Percentiles rank a stretch among this genome's conserved stretches.
Conservation (phyloP, 2,329 filamentous ascomycete species). For the Verticillium dahliae region DNA sequence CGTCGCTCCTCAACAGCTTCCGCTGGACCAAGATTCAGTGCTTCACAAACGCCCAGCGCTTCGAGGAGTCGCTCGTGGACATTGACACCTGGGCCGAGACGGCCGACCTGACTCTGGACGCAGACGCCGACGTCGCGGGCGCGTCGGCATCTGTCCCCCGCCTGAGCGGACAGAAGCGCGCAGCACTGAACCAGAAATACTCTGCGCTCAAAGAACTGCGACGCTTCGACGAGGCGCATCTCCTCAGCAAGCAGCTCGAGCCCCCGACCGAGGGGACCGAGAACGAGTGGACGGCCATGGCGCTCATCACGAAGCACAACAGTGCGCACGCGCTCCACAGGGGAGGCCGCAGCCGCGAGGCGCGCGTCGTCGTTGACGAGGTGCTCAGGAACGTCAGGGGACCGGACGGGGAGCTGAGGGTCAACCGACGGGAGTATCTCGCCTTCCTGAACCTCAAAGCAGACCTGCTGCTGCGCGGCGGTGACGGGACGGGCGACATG, state of each 20-base stretch:
- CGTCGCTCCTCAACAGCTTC: background rate
- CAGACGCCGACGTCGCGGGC: background rate
- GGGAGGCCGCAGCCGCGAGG: background rate
- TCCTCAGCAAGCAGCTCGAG: background rate
- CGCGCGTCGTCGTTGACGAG: background rate
- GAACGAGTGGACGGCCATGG: background rate
- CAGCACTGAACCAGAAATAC: background rate
- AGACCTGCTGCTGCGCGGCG: background rate
- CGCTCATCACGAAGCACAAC: background rate
- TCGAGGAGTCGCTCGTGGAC: background rate
- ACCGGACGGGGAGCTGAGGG: background rate
- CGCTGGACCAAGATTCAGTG: background rate
- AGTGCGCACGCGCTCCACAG: background rate
- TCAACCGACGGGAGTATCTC: background rate
- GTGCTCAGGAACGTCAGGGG: background rate
- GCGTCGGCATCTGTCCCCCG: background rate
- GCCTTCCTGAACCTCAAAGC: background rate
- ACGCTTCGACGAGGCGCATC: background rate
- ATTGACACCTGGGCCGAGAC: background rate
- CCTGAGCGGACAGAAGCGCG: background rate
- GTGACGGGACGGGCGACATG: background rate
- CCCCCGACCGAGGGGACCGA: background rate
- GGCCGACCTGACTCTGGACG: background rate
- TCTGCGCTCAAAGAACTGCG: background rate
- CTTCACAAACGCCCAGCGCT: background rate